Percentiles rank a stretch among this genome's conserved stretches.
phyloP scores from a whole-genome alignment of 345 rosid species.

The Orychophragmus violaceus region DNA sequence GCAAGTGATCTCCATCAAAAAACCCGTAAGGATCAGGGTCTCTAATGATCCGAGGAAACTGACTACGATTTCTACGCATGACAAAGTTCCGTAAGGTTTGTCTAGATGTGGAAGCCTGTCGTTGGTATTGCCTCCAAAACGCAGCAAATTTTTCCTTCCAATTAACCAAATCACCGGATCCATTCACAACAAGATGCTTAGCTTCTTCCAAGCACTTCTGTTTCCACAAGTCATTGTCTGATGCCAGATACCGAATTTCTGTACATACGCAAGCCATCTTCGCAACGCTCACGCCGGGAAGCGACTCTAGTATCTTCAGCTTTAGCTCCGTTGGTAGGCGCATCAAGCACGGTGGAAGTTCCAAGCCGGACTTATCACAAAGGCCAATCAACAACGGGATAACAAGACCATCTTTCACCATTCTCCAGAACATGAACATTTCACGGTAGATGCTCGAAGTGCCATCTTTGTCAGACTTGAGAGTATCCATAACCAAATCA shows the following conservation, averaged over 20 bases:
- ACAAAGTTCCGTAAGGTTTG: not conserved
- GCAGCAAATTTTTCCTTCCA: constrained; percentile 48
- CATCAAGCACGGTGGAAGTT: constrained; percentile 53
- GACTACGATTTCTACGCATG: not conserved
- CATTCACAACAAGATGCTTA: not conserved
- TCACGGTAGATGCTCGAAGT: constrained; percentile 13
- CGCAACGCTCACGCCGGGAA: constrained; percentile 49
- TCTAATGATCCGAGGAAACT: not conserved
- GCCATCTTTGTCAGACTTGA: constrained; percentile 20
- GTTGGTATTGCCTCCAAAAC: constrained; percentile 30
- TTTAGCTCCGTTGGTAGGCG: constrained; percentile 62
- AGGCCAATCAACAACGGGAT: constrained; percentile 57
- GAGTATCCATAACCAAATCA: constrained; percentile 23
- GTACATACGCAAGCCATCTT: constrained; percentile 44
- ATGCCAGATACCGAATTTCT: constrained; percentile 44
- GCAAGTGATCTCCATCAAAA: constrained; percentile 30
- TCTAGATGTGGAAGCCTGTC: not conserved
- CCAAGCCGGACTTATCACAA: constrained; percentile 44
- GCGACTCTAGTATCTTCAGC: constrained; percentile 53
- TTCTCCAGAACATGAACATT: constrained; percentile 66
- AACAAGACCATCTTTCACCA: constrained; percentile 62
- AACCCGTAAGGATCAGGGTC: constrained; percentile 29
- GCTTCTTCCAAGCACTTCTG: constrained; percentile 50
- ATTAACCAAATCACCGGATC: not conserved
- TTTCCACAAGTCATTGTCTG: constrained; percentile 54